phyloP scores from a whole-genome alignment of 441 rosid genomes.

The Adansonia grandidieri region DNA sequence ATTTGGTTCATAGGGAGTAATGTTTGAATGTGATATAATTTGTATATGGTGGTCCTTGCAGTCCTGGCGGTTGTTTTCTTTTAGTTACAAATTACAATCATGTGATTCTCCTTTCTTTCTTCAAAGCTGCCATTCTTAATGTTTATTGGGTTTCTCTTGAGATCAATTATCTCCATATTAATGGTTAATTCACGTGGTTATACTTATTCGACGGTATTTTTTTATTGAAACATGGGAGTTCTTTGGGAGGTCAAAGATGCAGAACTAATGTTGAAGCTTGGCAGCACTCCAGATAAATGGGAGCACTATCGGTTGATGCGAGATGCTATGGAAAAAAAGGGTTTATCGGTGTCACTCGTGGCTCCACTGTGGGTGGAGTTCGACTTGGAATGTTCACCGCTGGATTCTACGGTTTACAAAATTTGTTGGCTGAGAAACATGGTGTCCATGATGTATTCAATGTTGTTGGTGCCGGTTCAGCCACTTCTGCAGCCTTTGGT shows the following conservation, averaged over 20 bases:
- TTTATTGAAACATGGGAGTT: not conserved
- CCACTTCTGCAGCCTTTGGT: conserved; percentile 91
- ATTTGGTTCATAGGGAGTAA: not conserved
- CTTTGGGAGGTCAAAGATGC: conserved; percentile 88
- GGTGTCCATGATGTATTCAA: conserved; percentile 82
- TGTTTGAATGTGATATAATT: not conserved
- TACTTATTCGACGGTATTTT: not conserved
- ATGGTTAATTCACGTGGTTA: not conserved
- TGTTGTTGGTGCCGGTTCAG: conserved; percentile 92
- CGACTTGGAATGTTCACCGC: conserved; percentile 96
- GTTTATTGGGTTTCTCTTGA: not conserved
- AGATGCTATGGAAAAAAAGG: conserved; percentile 97
- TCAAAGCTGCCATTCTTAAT: not conserved
- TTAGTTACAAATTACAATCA: not conserved
- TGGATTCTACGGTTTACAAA: conserved; percentile 71
- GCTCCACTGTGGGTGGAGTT: conserved; percentile 87
- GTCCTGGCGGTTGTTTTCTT: not conserved
- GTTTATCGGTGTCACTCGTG: conserved; percentile 82
- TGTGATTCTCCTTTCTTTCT: not conserved
- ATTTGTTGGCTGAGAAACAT: conserved; percentile 76
- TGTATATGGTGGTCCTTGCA: not conserved
- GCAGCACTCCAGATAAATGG: conserved; percentile 89
- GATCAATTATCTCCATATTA: not conserved
- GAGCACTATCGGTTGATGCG: conserved; percentile 87
- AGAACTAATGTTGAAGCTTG: conserved; percentile 89